phyloP scores from a whole-genome alignment of 2,329 filamentous ascomycete genomes.

The Colletotrichum plurivorum region DNA sequence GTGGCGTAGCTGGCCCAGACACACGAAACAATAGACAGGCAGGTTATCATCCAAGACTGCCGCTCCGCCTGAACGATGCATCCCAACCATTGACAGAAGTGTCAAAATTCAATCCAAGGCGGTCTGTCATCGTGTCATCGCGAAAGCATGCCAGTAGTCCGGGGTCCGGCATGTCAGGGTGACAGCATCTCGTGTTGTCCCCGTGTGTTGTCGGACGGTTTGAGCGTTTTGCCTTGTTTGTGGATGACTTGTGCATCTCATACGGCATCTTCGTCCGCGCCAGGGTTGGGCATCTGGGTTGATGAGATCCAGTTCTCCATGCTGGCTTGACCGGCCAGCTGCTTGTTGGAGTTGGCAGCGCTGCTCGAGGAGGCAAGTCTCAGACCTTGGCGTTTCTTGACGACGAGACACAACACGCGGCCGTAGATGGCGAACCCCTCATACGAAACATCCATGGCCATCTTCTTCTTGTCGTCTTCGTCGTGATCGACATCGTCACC shows the following conservation, averaged over 20 bases:
- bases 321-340: constrained; percentile 73
- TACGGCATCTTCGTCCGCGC: constrained; percentile 46
- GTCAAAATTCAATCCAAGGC: constrained; percentile 14
- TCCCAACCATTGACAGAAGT: constrained; percentile 20
- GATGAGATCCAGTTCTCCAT: constrained; percentile 91
- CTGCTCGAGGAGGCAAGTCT: constrained; percentile 41
- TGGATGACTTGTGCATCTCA: constrained; percentile 7
- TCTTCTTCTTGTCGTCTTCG: constrained; percentile 88
- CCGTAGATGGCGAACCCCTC: constrained; percentile 98
- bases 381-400: constrained; percentile 79
- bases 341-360: constrained; percentile 57
- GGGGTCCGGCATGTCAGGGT: neutral
- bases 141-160: constrained; percentile 4
- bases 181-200: constrained; percentile 13
- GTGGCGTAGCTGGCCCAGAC: constrained; percentile 11
- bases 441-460: constrained; percentile 88
- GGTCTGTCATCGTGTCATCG: constrained; percentile 23
- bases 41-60: constrained; percentile 14
- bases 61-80: neutral
- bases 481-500: constrained; percentile 47
- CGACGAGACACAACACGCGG: constrained; percentile 89
- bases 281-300: constrained; percentile 74
- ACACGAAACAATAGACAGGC: constrained; percentile 32
- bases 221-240: neutral
- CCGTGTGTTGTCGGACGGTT: neutral